Base-by-base conservation (phyloP, 2,329 filamentous ascomycete genomes). In the Cladophialophora carrionii region DNA sequence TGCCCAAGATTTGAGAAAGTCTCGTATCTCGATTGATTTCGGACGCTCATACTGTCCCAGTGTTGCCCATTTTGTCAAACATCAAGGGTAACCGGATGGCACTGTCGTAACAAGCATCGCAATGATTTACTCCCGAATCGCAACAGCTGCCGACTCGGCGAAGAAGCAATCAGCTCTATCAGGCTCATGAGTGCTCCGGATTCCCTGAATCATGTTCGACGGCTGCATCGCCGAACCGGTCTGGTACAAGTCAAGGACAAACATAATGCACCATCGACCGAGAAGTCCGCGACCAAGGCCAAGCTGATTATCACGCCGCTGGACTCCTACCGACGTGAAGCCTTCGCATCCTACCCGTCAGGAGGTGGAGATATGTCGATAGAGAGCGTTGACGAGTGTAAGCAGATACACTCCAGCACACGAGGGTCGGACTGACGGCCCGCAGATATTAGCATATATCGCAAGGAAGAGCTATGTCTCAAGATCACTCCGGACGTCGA, bases 341-440 rank as follows among this genome's bases (percentile, higher is more conserved):
- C 58, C 17, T 63, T 68, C 26, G 34, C 56, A 14, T 53, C 66
- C 26, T 65, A 63, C 43, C 66, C 66, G 26, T 29, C 57, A 10
- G 41, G 49, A 60, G 20, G 51, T 29, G 57, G 63, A 29, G 32
- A 29, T 20, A 41, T 57, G 26, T 43, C 57, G 20, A 61, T 51
- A 26, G 61, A 61, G 14, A 68, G 63, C 32, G 54, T 68, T 14
- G 66, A 68, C 41, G 66, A 68, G 34, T 68, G 66, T 68, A 63
- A 61, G 63, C 17, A 12, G 24, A 58, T 53, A 17, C 48, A 63
- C n/a, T 5, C 29, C 41, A 46, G 9, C 32, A 41, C 32, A 10
- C 20, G 29, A 9, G 26, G 29, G 31, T 6, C 14, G 5, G 7
- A 20, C 43, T 55, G 41, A 65, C 55, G 54, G 31, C 2, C 32